Evolutionary conservation across 108 stramenopile genomes (phyloP).

Genomic region (Licmophora abbreviata): DNA sequence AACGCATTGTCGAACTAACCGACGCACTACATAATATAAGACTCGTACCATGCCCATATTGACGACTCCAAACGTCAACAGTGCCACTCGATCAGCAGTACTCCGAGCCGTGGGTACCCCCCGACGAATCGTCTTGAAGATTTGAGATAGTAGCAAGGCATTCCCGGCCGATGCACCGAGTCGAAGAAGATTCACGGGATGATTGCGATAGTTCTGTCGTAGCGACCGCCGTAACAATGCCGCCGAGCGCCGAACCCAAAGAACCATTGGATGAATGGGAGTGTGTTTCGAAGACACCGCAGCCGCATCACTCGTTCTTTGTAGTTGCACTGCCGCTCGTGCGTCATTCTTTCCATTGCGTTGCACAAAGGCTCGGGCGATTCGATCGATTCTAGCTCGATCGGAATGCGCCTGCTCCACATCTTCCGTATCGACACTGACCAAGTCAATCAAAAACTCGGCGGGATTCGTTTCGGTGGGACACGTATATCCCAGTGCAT

Average conservation of each 20-base stretch:
- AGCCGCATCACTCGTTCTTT: background rate
- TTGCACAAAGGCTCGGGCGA: slow-evolving; percentile 22
- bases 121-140: slow-evolving; percentile 52
- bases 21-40: background rate
- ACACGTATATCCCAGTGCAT: slow-evolving; percentile 47
- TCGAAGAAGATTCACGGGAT: slow-evolving; percentile 40
- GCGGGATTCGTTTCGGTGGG: slow-evolving; percentile 73
- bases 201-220: slow-evolving; percentile 71
- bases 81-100: slow-evolving; percentile 74
- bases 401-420: slow-evolving; percentile 31
- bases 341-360: background rate
- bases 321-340: background rate
- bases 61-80: slow-evolving; percentile 69
- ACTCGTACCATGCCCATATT: slow-evolving; percentile 49
- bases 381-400: slow-evolving; percentile 34
- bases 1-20: background rate
- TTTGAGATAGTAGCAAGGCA: slow-evolving; percentile 47
- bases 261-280: background rate
- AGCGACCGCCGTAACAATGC: slow-evolving; percentile 59
- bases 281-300: slow-evolving; percentile 5
- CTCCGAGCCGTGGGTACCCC: slow-evolving; percentile 47
- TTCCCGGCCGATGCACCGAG: slow-evolving; percentile 42
- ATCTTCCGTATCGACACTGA: slow-evolving; percentile 68
- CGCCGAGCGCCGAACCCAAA: slow-evolving; percentile 27
- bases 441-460: slow-evolving; percentile 80